Evolutionary conservation across 192 early-diverging fungal species (phyloP).

Genomic region (Coemansia sp.): DNA sequence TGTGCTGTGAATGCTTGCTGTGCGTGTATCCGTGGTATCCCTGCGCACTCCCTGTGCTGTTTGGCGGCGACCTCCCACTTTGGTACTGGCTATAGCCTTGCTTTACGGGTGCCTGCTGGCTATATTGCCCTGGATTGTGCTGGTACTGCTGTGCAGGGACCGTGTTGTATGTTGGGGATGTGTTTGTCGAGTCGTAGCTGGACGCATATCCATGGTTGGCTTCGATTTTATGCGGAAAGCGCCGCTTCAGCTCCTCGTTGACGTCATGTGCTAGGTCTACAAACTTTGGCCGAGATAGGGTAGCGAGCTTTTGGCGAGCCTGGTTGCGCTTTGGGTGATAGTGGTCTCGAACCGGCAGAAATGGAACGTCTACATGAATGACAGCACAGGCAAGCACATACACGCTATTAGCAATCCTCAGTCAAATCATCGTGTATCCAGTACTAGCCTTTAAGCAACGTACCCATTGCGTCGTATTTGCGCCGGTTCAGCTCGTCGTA

Average conservation of each 20-base stretch:
- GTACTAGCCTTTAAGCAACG: neutral
- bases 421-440: neutral
- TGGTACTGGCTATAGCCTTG: slow-evolving; percentile 24
- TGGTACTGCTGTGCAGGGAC: slow-evolving; percentile 23
- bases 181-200: slow-evolving; percentile 41
- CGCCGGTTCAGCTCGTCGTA: slow-evolving; percentile 91
- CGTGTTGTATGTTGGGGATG: slow-evolving; percentile 30
- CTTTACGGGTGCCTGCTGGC: slow-evolving; percentile 14
- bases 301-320: slow-evolving; percentile 95
- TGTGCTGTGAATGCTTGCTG: slow-evolving; percentile 11
- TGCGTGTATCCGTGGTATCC: slow-evolving; percentile 18
- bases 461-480: slow-evolving; percentile 25
- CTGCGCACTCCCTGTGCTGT: slow-evolving; percentile 27
- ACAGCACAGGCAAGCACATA: slow-evolving; percentile 13
- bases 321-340: slow-evolving; percentile 94
- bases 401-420: neutral
- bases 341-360: slow-evolving; percentile 79
- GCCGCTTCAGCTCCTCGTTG: slow-evolving; percentile 66
- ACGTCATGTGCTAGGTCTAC: slow-evolving; percentile 93
- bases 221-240: slow-evolving; percentile 53
- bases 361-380: slow-evolving; percentile 63
- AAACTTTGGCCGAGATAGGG: slow-evolving; percentile 82
- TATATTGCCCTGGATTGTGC: slow-evolving; percentile 13
- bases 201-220: slow-evolving; percentile 14
- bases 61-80: slow-evolving; percentile 33